Conservation (phyloP, 2,329 filamentous ascomycete genomes). For the Alternaria atra region DNA sequence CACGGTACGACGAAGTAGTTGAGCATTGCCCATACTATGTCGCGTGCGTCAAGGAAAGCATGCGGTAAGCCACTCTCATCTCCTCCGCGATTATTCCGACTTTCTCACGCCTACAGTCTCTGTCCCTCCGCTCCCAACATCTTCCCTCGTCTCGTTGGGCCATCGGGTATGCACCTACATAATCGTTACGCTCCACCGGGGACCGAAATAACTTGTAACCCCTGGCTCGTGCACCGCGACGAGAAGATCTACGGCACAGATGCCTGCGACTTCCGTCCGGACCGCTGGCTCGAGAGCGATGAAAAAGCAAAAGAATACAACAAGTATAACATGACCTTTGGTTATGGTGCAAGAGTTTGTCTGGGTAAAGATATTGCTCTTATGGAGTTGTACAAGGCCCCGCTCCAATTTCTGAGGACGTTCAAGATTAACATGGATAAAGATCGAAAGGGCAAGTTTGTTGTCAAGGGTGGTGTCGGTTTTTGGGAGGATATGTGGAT, state of each 20-base stretch:
- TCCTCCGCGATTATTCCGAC: too few species aligned
- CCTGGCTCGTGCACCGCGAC: slow-evolving; percentile 44
- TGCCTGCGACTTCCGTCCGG: slow-evolving; percentile 38
- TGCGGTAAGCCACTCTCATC: slow-evolving; percentile 42
- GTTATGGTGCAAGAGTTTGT: slow-evolving; percentile 60
- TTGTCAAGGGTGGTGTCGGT: slow-evolving; percentile 55
- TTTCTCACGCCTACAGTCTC: slow-evolving; percentile 43
- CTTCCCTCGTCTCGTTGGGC: slow-evolving; percentile 58
- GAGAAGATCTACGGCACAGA: slow-evolving; percentile 39
- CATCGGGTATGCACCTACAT: slow-evolving; percentile 47
- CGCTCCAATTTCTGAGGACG: slow-evolving; percentile 52
- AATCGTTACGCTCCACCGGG: slow-evolving; percentile 41
- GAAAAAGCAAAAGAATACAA: slow-evolving; percentile 55
- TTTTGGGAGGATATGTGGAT: slow-evolving; percentile 56
- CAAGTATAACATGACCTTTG: slow-evolving; percentile 62
- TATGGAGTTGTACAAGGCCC: slow-evolving; percentile 63
- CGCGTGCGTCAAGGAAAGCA: slow-evolving; percentile 61
- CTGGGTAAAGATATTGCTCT: slow-evolving; percentile 61
- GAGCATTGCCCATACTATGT: slow-evolving; percentile 57
- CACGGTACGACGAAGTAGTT: slow-evolving; percentile 39
- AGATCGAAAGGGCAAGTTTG: slow-evolving; percentile 46
- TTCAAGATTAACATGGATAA: slow-evolving; percentile 47
- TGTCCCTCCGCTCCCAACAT: slow-evolving; percentile 62
- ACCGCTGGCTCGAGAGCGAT: slow-evolving; percentile 45
- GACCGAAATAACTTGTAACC: slow-evolving; percentile 42